Base-by-base conservation (phyloP, 2,329 filamentous ascomycete species). In the Apiospora malaysiana region DNA sequence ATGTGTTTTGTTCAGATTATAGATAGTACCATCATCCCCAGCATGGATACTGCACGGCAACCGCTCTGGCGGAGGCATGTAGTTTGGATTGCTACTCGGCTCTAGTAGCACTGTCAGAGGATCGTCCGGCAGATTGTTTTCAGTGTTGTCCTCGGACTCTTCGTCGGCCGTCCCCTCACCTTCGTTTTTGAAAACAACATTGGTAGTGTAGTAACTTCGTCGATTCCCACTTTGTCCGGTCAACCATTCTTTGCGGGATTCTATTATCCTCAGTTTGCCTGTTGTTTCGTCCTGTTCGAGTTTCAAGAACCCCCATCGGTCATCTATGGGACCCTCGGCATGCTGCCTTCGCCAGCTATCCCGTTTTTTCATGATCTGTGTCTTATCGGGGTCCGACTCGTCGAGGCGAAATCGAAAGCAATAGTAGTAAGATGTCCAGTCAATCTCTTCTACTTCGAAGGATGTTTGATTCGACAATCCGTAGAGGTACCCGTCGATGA, bases 241-340 rank as follows among this genome's bases (percentile, higher is more conserved):
- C 8, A 83, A 83, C 89, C 91, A 94, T 78, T 94, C 93, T 40
- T 89, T 90, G 21, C 93, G 86, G 40, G 87, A 88, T 78, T 95
- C 93, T 0, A 93, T 80, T 23, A 93, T 90, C 68, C 87, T 83
- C 1, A 92, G 80, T 18, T 84, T 79, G 1, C 89, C 88, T 0
- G 87, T 90, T 14, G 76, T 75, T 71, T 93, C 89, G 71, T 93
- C 88, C 45, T 83, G 84, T 40, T 88, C 85, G 1, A 94, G 82
- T 3, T 86, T 86, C 3, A 95, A 81, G 71, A 90, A 88, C 0
- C 88, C 91, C 92, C 92, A 95, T 3, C 91, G 87, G 75, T 94
- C 90, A 74, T 94, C 92, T n/a, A 94, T 89, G 0, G 91, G 88
- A 0, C 92, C 92, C 78, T 94, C 92, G 42, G 82, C 83, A 74